Percentiles rank a stretch among this genome's conserved stretches.
These are phyloP conservation scores for Westerdykella aurantiaca DNA, from an alignment of 2,329 filamentous ascomycete genomes.

Conservation along the genomic window DNA sequence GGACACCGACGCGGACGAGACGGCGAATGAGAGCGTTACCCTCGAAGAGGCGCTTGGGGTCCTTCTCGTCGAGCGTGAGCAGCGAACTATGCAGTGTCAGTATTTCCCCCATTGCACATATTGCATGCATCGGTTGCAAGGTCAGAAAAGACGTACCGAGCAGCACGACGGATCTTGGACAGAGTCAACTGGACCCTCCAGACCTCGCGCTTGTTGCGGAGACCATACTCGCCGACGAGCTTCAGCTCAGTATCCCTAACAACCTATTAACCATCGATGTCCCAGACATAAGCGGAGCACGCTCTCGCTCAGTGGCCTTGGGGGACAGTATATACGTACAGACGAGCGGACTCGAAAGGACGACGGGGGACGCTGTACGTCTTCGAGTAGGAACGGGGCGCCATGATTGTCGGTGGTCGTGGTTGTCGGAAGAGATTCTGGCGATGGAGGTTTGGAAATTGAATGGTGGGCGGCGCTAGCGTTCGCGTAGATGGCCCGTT, in stretches of 20 bases:
- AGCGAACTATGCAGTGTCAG: conserved; percentile 68
- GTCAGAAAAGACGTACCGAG: conserved; percentile 64
- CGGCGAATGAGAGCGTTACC: conserved; percentile 99
- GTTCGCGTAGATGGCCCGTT: not conserved
- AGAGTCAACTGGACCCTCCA: conserved; percentile 99
- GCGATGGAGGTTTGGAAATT: conserved; percentile 2
- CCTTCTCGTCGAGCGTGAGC: conserved; percentile 99
- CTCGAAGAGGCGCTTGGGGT: conserved; percentile 99
- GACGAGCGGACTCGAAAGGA: conserved; percentile 99
- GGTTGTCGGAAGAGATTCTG: conserved; percentile 7
- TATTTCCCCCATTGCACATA: not conserved
- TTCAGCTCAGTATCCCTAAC: conserved; percentile 97
- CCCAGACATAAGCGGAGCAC: conserved; percentile 96
- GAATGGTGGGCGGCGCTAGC: conserved; percentile 4
- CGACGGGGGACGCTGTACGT: conserved; percentile 98
- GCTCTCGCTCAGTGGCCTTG: conserved; percentile 97
- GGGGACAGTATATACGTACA: conserved; percentile 68
- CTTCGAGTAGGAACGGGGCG: conserved; percentile 80
- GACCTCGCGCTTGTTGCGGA: conserved; percentile 99
- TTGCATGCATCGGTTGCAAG: not conserved
- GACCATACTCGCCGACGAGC: conserved; percentile 99
- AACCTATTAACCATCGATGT: conserved; percentile 58
- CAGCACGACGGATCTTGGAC: conserved; percentile 99
- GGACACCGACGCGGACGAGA: conserved; percentile 98
- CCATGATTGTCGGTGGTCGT: conserved; percentile 38